A percentile compares a stretch with the other conserved stretches of the same genome.
These are phyloP conservation scores for Alloascoidea africana DNA, from an alignment of 805 yeast species.

Conservation along the genomic window DNA sequence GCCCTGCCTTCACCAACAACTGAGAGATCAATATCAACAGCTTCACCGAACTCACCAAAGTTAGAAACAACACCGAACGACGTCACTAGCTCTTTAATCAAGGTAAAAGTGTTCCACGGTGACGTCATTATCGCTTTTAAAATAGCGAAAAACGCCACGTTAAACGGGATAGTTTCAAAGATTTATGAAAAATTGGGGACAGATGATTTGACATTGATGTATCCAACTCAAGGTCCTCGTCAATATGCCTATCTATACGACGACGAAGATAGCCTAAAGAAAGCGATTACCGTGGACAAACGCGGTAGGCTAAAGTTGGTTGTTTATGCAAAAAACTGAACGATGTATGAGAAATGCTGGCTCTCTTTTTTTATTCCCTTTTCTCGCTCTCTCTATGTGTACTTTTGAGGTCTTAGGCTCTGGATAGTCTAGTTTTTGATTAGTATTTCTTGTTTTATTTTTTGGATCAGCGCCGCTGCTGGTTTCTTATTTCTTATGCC, in stretches of 20 bases:
- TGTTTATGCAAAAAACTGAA: no score
- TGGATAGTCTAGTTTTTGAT: no score
- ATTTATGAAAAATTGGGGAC: not conserved
- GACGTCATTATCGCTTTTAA: not conserved
- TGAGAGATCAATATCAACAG: not conserved
- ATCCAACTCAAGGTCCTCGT: not conserved
- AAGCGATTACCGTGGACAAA: not conserved
- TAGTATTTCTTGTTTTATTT: no score
- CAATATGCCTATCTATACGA: not conserved
- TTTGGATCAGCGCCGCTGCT: no score
- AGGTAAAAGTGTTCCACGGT: not conserved
- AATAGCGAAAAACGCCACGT: not conserved
- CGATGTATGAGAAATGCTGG: no score
- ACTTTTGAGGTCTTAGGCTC: no score
- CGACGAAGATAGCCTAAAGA: conserved; percentile 1
- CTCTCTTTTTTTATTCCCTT: no score
- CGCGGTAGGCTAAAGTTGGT: not conserved
- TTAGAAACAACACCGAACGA: not conserved
- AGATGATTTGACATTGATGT: not conserved
- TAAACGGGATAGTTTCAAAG: not conserved
- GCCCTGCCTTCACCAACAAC: no score
- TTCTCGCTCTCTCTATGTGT: no score
- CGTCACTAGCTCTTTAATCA: not conserved
- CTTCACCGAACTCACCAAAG: not conserved
- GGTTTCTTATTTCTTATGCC: no score